Evolutionary conservation across 2,329 filamentous ascomycete genomes (phyloP), one percentile per base, ranked within the genome.

Genomic region (Diaporthe sp.): DNA sequence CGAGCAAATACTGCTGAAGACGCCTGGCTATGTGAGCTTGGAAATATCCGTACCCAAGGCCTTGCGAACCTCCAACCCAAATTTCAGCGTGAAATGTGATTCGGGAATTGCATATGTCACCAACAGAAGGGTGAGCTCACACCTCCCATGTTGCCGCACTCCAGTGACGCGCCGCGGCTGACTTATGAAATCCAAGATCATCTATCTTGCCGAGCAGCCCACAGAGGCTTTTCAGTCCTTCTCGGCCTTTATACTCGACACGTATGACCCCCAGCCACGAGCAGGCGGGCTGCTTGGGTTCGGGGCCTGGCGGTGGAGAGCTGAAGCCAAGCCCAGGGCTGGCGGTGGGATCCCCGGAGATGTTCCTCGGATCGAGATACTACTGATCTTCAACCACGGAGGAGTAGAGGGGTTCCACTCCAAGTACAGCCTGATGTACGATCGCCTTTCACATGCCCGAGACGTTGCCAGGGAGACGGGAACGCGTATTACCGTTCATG

Each of bases 401-500:
- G 96, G 96, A n/a, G 96, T 96, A 74, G 97, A 94, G 82, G 95
- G 98, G 78, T 98, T 97, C 81, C 93, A 96, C 79, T 90, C 91
- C 68, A 91, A 91, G 70, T 98, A 96, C 80, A 94, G 97, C 79
- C 89, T 93, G 72, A 92, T 98, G 77, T 95, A 94, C 81, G 96
- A 97, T 81, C 90, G 95, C 9, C 85, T 98, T 72, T 90, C 93
- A 77, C 94, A 98, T 79, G 94, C 92, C 10, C 91, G 95, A 50
- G 94, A 97, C 72, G 89, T 94, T 74, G 92, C 92, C 42, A 85
- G 92, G 72, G 93, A 94, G 79, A 91, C 88, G 76, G 92, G 92
- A n/a, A 87, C 87, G 77, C 86, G 83, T 59, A 86, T 92, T 39
- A 91, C 97, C 80, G 87, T 76, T 39, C 75, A 76, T 50, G 75